Conservation (phyloP, 768 basidiomycete genomes). For the Kwoniella shandongensis region DNA sequence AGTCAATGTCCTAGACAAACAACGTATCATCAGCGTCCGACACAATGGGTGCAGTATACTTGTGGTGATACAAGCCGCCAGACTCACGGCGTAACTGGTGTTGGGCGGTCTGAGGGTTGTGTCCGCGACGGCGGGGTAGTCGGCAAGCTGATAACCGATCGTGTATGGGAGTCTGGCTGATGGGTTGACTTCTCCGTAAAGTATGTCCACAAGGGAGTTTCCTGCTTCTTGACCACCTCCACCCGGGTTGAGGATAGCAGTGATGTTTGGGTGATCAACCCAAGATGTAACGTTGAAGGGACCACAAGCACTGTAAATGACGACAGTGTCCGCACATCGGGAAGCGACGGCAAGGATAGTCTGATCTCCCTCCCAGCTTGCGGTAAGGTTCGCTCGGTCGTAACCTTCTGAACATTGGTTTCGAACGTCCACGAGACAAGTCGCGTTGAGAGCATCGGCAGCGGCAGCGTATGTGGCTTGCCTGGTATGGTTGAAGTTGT, state of each 20-base stretch:
- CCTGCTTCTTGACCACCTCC: constrained; percentile 65
- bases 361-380: constrained; percentile 67
- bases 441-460: not conserved
- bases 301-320: constrained; percentile 71
- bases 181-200: constrained; percentile 69
- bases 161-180: constrained; percentile 69
- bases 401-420: constrained; percentile 6
- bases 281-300: constrained; percentile 57
- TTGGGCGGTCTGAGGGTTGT: not conserved
- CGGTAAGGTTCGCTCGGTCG: constrained; percentile 55
- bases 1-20: constrained; percentile 6
- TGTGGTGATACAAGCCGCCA: no score
- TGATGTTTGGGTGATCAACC: constrained; percentile 69
- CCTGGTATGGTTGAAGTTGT: constrained; percentile 13
- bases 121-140: constrained; percentile 10
- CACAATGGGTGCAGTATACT: not conserved
- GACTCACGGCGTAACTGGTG: not conserved
- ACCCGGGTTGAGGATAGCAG: constrained; percentile 63
- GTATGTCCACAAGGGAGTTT: constrained; percentile 65
- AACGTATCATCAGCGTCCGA: not conserved
- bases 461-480: constrained; percentile 7
- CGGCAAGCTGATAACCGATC: constrained; percentile 56
- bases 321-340: constrained; percentile 54
- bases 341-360: constrained; percentile 64
- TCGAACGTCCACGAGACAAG: constrained; percentile 7